phyloP scores from a whole-genome alignment of 257 asterid genomes.

The Perilla frutescens region DNA sequence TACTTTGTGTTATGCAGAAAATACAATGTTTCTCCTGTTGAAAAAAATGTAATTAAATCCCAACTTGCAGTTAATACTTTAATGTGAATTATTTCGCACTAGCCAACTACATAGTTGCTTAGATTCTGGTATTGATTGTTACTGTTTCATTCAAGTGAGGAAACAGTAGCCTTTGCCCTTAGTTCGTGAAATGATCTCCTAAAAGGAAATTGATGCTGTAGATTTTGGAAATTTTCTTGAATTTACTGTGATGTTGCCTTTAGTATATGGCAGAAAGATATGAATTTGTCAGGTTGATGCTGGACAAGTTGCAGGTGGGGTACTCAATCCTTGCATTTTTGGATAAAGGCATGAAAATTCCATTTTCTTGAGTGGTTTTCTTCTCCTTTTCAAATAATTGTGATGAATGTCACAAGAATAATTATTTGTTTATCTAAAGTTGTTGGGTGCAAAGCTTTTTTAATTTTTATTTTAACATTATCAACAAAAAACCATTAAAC shows the following conservation, averaged over 20 bases:
- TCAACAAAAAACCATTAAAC: conserved; percentile 6
- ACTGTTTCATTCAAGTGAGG: conserved; percentile 18
- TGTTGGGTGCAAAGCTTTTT: not conserved
- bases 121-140: conserved; percentile 17
- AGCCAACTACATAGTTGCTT: conserved; percentile 18
- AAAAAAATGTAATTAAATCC: not conserved
- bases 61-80: not conserved
- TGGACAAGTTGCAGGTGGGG: conserved; percentile 17
- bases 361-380: conserved; percentile 2
- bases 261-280: conserved; percentile 24
- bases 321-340: not conserved
- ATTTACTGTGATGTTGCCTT: conserved; percentile 23
- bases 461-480: not conserved
- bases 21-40: conserved; percentile 6
- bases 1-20: conserved; percentile 15
- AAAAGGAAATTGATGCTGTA: not conserved
- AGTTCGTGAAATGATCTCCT: conserved; percentile 10
- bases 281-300: conserved; percentile 14
- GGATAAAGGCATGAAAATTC: conserved; percentile 14
- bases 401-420: conserved; percentile 17
- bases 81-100: not conserved
- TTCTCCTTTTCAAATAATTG: conserved; percentile 15
- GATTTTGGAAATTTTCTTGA: conserved; percentile 26
- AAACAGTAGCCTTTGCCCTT: conserved; percentile 5
- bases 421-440: conserved; percentile 16